Percentiles rank a stretch among this genome's conserved stretches.
Evolutionary conservation across 371 early-diverging fungal genomes (phyloP).

Genomic region (Coemansia sp.): DNA sequence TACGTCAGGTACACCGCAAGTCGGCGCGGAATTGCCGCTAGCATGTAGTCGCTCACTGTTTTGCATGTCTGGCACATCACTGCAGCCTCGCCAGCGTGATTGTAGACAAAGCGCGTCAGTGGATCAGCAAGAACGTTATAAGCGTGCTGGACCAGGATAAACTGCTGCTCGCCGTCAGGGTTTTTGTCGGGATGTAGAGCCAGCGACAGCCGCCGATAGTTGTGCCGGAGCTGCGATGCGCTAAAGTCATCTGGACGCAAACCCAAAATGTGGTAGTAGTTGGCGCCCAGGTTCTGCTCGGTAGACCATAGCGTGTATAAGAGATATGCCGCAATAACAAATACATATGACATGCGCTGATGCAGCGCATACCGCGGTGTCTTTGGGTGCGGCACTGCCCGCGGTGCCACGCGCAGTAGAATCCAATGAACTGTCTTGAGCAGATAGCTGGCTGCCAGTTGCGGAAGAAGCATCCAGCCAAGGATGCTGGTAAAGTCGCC

Average conservation of each 20-base stretch:
- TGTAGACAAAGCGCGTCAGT: slow-evolving; percentile 80
- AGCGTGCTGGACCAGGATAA: slow-evolving; percentile 89
- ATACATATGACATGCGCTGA: slow-evolving; percentile 34
- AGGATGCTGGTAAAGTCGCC: slow-evolving; percentile 33
- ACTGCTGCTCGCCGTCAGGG: slow-evolving; percentile 74
- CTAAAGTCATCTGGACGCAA: slow-evolving; percentile 60
- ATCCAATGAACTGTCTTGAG: slow-evolving; percentile 34
- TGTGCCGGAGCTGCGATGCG: slow-evolving; percentile 48
- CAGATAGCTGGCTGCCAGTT: slow-evolving; percentile 28
- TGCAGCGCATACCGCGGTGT: slow-evolving; percentile 27
- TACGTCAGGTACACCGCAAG: slow-evolving; percentile 30
- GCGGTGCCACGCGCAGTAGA: slow-evolving; percentile 26
- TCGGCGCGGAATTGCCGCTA: slow-evolving; percentile 34
- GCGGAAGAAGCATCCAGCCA: slow-evolving; percentile 44
- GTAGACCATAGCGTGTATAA: slow-evolving; percentile 39
- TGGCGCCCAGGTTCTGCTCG: slow-evolving; percentile 30
- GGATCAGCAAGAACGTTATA: slow-evolving; percentile 92
- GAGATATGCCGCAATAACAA: slow-evolving; percentile 36
- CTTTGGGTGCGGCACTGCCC: slow-evolving; percentile 32
- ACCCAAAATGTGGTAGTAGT: slow-evolving; percentile 82
- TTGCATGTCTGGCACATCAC: slow-evolving; percentile 31
- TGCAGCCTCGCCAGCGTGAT: slow-evolving; percentile 70
- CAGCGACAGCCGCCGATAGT: slow-evolving; percentile 88
- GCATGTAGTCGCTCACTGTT: slow-evolving; percentile 35
- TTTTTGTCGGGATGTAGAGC: slow-evolving; percentile 96